These are phyloP conservation scores for Colletotrichum tabaci DNA, from an alignment of 2,329 filamentous ascomycete species.

Conservation along the genomic window DNA sequence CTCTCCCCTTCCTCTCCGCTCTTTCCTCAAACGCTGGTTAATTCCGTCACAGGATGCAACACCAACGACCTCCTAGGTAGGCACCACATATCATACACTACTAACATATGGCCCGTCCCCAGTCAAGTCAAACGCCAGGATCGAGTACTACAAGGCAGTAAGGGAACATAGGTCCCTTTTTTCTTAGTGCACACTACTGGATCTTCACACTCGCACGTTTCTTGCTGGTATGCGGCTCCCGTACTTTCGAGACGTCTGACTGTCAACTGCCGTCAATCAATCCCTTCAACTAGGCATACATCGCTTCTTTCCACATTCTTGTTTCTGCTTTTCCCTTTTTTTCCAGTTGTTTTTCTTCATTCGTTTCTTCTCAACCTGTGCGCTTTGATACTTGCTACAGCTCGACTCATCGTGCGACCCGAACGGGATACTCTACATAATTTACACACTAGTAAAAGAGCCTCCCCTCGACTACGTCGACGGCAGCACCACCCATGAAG, in stretches of 20 bases:
- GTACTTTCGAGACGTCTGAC: background rate
- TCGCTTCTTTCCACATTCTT: too few relatives aligned
- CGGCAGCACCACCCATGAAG: constrained; percentile 28
- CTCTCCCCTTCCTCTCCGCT: background rate
- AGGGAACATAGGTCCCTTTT: constrained; percentile 3
- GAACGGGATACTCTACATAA: background rate
- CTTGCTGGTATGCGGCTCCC: constrained; percentile 32
- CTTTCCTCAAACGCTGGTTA: constrained; percentile 37
- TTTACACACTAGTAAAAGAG: background rate
- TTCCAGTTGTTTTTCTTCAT: background rate
- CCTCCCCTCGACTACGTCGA: constrained; percentile 6
- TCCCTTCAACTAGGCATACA: constrained; percentile 15
- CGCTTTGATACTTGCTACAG: constrained; percentile 29
- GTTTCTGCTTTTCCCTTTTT: background rate
- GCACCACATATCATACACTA: constrained; percentile 17
- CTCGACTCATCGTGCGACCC: constrained; percentile 32
- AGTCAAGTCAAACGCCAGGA: constrained; percentile 1
- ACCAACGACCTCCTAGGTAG: constrained; percentile 33
- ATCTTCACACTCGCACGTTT: constrained; percentile 35
- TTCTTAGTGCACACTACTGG: background rate
- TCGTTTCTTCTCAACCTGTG: too few relatives aligned
- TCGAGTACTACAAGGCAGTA: constrained; percentile 20
- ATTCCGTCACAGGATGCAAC: constrained; percentile 40
- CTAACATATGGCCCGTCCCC: background rate
- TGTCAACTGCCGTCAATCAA: background rate